Evolutionary conservation across 345 rosid genomes (phyloP), one percentile per base, ranked within the genome.

Genomic region (Iberis pinnata): DNA sequence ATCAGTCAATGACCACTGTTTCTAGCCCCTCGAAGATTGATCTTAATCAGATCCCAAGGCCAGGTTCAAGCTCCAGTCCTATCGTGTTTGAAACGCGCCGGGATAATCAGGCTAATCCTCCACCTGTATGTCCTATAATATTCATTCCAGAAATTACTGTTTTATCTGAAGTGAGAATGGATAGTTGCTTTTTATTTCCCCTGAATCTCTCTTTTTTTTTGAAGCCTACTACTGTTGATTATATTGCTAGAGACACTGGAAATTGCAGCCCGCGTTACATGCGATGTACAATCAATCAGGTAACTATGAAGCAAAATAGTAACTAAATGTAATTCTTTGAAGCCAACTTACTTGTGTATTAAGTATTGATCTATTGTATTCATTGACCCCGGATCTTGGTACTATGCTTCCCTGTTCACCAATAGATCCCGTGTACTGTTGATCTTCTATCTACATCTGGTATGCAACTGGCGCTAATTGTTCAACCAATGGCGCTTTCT

Each of bases 201-300:
- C 22, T 55, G 58, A 60, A 45, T 60, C 43, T 53, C 58, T 13
- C 56, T 25, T 55, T 69, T 42, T 29, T 20, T 47, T 55, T 55
- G 63, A 78, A 92, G 98, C 89, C 97, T 53, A 86, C 88, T 12
- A 80, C 88, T 38, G 84, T 80, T 63, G 97, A 92, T 61, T 92
- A 78, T 74, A 85, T 92, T 40, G 84, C 72, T 50, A 75, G 80
- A 68, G 98, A 92, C 79, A 81, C 86, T 29, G 95, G 96, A 51
- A 92, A 88, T 72, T 85, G 88, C 71, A 92, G 96, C 78, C 98
- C 98, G 18, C 98, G 96, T 56, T 80, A 76, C 77, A 88, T 92
- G 89, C 76, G 98, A 73, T 85, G 94, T 68, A 85, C 97, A 50
- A 83, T 92, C 66, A 83, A 73, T 79, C 98, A 92, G 95, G 98